Evolutionary conservation across 495 filamentous ascomycete species (phyloP).

Genomic region (Hamigera avellanea): DNA sequence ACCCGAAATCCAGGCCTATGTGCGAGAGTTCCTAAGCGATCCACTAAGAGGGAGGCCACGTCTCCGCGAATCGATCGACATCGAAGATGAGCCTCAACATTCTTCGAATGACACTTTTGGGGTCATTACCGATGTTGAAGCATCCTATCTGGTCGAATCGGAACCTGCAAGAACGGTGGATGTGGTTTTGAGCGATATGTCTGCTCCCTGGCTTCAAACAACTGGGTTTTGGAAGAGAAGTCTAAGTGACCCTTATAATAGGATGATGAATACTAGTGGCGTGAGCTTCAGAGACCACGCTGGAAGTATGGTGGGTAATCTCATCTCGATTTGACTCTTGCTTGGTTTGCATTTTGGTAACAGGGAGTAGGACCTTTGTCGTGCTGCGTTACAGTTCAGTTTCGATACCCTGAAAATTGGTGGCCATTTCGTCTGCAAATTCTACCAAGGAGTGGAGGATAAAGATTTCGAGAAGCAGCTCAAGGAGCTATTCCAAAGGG

Average conservation of each 20-base stretch:
- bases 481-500: constrained; percentile 61
- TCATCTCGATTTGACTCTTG: background rate
- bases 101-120: too few species aligned
- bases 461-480: constrained; percentile 61
- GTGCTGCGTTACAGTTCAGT: constrained; percentile 70
- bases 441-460: constrained; percentile 85
- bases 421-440: constrained; percentile 94
- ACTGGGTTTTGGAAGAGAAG: constrained; percentile 70
- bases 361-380: constrained; percentile 64
- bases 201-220: constrained; percentile 78
- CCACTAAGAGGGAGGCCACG: constrained; percentile 44
- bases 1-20: constrained; percentile 54
- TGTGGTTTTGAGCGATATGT: constrained; percentile 98
- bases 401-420: constrained; percentile 70
- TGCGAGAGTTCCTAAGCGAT: constrained; percentile 63
- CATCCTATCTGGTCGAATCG: background rate
- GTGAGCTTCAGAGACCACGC: constrained; percentile 77
- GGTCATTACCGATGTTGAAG: too few species aligned
- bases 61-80: background rate
- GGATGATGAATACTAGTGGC: constrained; percentile 99
- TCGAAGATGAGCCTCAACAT: too few species aligned
- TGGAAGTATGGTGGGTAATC: constrained; percentile 75
- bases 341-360: constrained; percentile 2
- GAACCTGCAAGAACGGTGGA: constrained; percentile 53
- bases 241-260: constrained; percentile 83